Conservation (phyloP, 768 basidiomycete species). For the Amanita molliuscula region DNA sequence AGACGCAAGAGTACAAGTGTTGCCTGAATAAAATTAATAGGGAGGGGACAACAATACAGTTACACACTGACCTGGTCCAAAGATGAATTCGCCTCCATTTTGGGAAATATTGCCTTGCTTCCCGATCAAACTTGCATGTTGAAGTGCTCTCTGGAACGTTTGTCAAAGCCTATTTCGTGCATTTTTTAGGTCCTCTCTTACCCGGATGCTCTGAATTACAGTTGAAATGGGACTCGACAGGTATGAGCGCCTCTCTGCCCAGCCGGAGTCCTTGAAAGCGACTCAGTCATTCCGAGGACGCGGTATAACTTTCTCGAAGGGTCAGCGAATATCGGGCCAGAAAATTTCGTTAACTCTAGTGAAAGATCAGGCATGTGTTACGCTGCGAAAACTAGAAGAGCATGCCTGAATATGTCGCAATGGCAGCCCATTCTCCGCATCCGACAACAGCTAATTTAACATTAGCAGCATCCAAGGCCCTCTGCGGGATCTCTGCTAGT, state of each 20-base stretch:
- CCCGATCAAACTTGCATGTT: constrained; percentile 36
- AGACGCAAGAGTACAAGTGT: constrained; percentile 37
- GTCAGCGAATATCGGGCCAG: constrained; percentile 51
- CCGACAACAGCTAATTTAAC: constrained; percentile 42
- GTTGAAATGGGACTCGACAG: constrained; percentile 22
- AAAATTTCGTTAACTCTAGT: constrained; percentile 35
- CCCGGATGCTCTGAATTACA: constrained; percentile 34
- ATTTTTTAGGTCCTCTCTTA: constrained; percentile 11
- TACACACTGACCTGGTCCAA: constrained; percentile 41
- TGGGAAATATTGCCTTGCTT: constrained; percentile 56
- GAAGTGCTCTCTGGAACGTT: constrained; percentile 23
- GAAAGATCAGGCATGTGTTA: neutral
- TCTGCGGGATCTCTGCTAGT: constrained; percentile 30
- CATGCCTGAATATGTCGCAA: constrained; percentile 38
- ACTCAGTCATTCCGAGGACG: constrained; percentile 52
- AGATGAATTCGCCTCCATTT: constrained; percentile 53
- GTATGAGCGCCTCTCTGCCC: constrained; percentile 38
- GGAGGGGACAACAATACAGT: too few species aligned
- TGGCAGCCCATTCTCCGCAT: constrained; percentile 47
- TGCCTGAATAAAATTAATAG: constrained; percentile 19
- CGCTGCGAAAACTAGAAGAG: neutral
- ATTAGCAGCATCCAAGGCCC: constrained; percentile 27
- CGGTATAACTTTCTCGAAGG: constrained; percentile 49
- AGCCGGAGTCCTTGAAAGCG: constrained; percentile 30
- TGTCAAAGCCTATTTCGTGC: neutral